Evolutionary conservation across 2,329 filamentous ascomycete species (phyloP).

Genomic region (Hypoxylon sp.): DNA sequence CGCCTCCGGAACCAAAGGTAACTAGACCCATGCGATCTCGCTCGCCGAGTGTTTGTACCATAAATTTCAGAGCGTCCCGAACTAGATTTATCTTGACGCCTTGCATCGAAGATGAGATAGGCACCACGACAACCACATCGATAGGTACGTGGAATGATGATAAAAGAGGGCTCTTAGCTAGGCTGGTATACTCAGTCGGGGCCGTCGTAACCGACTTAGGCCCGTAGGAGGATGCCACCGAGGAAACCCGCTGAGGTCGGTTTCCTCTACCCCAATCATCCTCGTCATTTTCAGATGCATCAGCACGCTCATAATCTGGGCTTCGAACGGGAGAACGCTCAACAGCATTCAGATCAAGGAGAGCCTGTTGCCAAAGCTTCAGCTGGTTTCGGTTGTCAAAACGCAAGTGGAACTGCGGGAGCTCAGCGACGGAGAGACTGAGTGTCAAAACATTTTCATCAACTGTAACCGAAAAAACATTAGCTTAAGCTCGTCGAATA

Average conservation of each 20-base stretch:
- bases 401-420: conserved; percentile 92
- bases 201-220: conserved; percentile 86
- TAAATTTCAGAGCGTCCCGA: conserved; percentile 88
- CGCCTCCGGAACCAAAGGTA: conserved; percentile 93
- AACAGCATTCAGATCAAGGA: conserved; percentile 81
- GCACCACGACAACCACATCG: conserved; percentile 95
- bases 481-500: conserved; percentile 41
- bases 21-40: conserved; percentile 96
- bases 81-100: conserved; percentile 98
- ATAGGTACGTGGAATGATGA: conserved; percentile 84
- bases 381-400: conserved; percentile 86
- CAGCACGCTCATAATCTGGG: conserved; percentile 79
- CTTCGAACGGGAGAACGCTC: conserved; percentile 71
- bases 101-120: conserved; percentile 98
- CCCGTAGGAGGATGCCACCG: conserved; percentile 81
- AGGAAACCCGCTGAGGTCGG: conserved; percentile 76
- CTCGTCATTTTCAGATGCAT: conserved; percentile 84
- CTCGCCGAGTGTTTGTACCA: conserved; percentile 88
- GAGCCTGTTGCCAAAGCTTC: conserved; percentile 87
- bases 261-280: conserved; percentile 80
- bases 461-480: conserved; percentile 47
- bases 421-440: conserved; percentile 87
- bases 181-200: conserved; percentile 88
- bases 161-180: conserved; percentile 60
- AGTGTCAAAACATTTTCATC: conserved; percentile 89